phyloP scores from a whole-genome alignment of 2,329 filamentous ascomycete genomes.

The Zelopaecilomyces penicillatus region DNA sequence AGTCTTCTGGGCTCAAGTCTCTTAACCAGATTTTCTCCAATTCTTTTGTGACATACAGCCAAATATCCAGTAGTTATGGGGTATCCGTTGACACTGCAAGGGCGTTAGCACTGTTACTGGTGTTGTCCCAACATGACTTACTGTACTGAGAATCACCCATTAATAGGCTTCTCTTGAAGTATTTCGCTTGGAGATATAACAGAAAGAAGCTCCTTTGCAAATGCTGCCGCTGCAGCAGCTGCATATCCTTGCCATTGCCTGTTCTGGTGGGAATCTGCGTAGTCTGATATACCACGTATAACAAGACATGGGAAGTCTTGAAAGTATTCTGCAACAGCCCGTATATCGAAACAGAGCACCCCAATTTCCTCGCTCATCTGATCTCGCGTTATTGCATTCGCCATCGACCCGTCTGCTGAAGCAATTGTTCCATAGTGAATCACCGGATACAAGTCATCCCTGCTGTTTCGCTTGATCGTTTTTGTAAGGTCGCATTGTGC shows the following conservation, averaged over 20 bases:
- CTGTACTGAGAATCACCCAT: too few relatives aligned
- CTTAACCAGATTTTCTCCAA: too few relatives aligned
- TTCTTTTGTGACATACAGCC: too few relatives aligned
- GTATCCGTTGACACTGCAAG: too few relatives aligned
- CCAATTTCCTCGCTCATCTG: conserved; percentile 1
- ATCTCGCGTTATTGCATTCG: conserved; percentile 10
- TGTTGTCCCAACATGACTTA: too few relatives aligned
- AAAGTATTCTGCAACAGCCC: conserved; percentile 20
- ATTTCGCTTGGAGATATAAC: too few relatives aligned
- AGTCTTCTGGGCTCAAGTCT: too few relatives aligned
- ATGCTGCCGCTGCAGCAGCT: conserved; percentile 20
- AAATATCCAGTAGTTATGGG: too few relatives aligned
- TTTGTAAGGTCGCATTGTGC: neutral
- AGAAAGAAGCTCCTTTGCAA: conserved; percentile 17
- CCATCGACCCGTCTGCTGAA: conserved; percentile 11
- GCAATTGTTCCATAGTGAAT: conserved; percentile 16
- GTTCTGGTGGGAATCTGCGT: conserved; percentile 25
- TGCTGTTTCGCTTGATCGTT: neutral
- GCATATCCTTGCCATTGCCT: conserved; percentile 22
- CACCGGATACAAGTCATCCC: conserved; percentile 1
- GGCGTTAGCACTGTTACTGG: too few relatives aligned
- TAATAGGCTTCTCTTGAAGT: too few relatives aligned
- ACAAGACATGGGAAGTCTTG: conserved; percentile 21
- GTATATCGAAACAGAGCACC: conserved; percentile 18
- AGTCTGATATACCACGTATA: conserved; percentile 28